Conservation (phyloP, 306 rosid genomes). For the Cajanus cajan region DNA sequence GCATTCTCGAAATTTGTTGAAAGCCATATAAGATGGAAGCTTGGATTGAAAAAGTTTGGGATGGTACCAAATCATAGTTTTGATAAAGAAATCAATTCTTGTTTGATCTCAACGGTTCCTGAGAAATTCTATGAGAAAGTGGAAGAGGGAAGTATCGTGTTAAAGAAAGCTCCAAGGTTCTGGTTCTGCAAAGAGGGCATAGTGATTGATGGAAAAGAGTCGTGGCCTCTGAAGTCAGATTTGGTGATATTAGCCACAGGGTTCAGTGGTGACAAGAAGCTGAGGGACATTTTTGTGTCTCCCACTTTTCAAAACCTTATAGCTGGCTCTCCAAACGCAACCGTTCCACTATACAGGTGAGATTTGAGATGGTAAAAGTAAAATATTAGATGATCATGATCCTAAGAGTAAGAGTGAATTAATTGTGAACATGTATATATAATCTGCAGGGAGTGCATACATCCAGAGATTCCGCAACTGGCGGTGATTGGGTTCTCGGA, state of each 20-base stretch:
- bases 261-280: constrained; percentile 61
- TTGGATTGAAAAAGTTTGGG: constrained; percentile 49
- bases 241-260: constrained; percentile 68
- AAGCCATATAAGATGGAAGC: constrained; percentile 47
- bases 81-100: constrained; percentile 44
- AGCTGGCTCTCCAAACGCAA: constrained; percentile 31
- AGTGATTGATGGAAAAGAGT: constrained; percentile 45
- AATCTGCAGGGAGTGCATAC: constrained; percentile 52
- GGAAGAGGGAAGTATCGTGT: constrained; percentile 59
- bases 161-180: constrained; percentile 50
- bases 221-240: constrained; percentile 36
- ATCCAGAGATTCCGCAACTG: constrained; percentile 61
- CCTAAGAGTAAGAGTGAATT: no score
- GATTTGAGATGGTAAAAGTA: no score
- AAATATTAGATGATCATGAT: no score
- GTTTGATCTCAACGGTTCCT: constrained; percentile 44
- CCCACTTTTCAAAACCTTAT: constrained; percentile 50
- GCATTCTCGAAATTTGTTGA: constrained; percentile 59
- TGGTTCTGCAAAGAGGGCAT: constrained; percentile 55
- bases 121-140: constrained; percentile 59
- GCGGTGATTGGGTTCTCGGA: constrained; percentile 75
- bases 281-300: constrained; percentile 52
- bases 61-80: constrained; percentile 69
- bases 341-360: constrained; percentile 63
- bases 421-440: no score